phyloP scores from a whole-genome alignment of 139 green algal species.

The Tetradesmus obliquus region DNA sequence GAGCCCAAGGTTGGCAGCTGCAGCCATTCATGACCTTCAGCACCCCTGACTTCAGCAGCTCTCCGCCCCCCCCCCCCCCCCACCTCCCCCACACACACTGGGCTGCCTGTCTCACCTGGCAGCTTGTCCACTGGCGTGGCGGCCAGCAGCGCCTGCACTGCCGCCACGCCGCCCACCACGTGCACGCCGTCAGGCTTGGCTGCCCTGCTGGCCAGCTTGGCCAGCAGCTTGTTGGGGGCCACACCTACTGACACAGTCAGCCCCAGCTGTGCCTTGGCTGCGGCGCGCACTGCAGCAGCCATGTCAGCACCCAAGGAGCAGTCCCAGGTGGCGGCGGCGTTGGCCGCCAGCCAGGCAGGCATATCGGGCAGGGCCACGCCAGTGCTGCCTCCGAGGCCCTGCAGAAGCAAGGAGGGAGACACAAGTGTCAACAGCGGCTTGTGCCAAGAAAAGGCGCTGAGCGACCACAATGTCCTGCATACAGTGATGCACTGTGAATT shows the following conservation, averaged over 20 bases:
- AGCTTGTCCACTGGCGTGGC: slow-evolving; percentile 51
- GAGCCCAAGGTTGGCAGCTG: too few species aligned
- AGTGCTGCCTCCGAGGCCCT: neutral
- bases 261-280: slow-evolving; percentile 50
- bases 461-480: too few species aligned
- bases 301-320: neutral
- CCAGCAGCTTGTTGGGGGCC: slow-evolving; percentile 78
- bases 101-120: slow-evolving; percentile 44
- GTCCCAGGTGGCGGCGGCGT: neutral
- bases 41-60: too few species aligned
- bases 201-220: slow-evolving; percentile 66
- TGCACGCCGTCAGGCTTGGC: slow-evolving; percentile 79
- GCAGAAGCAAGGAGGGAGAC: neutral
- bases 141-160: slow-evolving; percentile 46
- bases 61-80: too few species aligned
- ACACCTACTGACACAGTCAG: slow-evolving; percentile 71
- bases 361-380: slow-evolving; percentile 15
- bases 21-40: too few species aligned
- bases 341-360: neutral
- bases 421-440: too few species aligned
- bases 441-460: too few species aligned
- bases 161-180: slow-evolving; percentile 25
- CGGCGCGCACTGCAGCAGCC: slow-evolving; percentile 31
- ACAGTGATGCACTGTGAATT: too few species aligned
- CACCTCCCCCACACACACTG: neutral